phyloP scores from a whole-genome alignment of 352 stramenopile genomes.

The Peronospora tabacina region DNA sequence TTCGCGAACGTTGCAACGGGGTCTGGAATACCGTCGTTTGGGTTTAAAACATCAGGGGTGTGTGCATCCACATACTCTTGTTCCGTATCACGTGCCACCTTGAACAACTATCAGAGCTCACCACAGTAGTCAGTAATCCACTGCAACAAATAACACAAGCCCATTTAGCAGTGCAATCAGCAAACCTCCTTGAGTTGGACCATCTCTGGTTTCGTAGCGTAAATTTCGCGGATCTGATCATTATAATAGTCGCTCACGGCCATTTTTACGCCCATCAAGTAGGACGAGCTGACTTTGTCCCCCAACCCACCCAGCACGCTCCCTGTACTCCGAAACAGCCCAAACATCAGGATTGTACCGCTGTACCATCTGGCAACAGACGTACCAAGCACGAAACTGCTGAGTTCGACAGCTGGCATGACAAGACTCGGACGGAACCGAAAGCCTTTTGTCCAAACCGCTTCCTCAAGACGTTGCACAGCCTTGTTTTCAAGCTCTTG shows the following conservation, averaged over 20 bases:
- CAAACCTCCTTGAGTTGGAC: slow-evolving; percentile 60
- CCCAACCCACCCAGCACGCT: slow-evolving; percentile 41
- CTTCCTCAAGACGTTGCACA: slow-evolving; percentile 41
- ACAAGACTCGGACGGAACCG: slow-evolving; percentile 67
- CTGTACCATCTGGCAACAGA: neutral
- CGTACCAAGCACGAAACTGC: slow-evolving; percentile 45
- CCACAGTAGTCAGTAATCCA: neutral
- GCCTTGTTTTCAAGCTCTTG: slow-evolving; percentile 39
- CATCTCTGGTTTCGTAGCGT: slow-evolving; percentile 49
- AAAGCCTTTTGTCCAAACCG: slow-evolving; percentile 33
- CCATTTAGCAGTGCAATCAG: neutral
- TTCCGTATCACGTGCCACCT: slow-evolving; percentile 60
- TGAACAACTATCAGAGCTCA: slow-evolving; percentile 50
- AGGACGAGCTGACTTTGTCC: slow-evolving; percentile 56
- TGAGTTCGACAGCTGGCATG: slow-evolving; percentile 44
- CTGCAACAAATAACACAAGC: neutral
- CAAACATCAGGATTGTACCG: neutral
- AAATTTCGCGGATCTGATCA: slow-evolving; percentile 85
- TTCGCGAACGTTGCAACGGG: slow-evolving; percentile 46
- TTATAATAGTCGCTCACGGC: slow-evolving; percentile 85
- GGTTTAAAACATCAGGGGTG: slow-evolving; percentile 39
- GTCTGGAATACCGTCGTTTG: slow-evolving; percentile 32
- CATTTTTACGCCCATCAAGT: slow-evolving; percentile 62
- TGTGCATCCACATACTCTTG: slow-evolving; percentile 59
- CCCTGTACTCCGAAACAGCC: slow-evolving; percentile 18